Conservation (phyloP, 2,329 filamentous ascomycete genomes). For the Neofusicoccum cordaticola region DNA sequence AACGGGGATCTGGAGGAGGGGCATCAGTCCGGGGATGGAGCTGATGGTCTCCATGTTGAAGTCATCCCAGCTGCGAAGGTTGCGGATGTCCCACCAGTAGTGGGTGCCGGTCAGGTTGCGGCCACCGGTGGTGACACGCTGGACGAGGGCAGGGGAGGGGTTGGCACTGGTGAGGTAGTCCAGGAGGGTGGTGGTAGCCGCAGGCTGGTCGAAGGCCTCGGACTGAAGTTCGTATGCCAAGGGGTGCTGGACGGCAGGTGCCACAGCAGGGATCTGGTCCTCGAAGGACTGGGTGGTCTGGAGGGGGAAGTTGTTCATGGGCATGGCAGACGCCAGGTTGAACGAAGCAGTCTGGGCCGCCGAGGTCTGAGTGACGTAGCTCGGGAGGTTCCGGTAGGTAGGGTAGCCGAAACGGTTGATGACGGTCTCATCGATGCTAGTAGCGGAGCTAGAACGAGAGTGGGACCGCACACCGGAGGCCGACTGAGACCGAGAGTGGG, state of each 20-base stretch:
- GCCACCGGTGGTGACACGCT: constrained; percentile 69
- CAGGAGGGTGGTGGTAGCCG: constrained; percentile 65
- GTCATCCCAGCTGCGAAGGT: constrained; percentile 76
- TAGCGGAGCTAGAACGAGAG: constrained; percentile 62
- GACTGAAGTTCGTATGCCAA: constrained; percentile 39
- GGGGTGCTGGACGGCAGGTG: constrained; percentile 45
- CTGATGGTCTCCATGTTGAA: constrained; percentile 74
- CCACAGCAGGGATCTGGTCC: constrained; percentile 28
- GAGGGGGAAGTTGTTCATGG: constrained; percentile 30
- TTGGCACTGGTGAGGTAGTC: constrained; percentile 76
- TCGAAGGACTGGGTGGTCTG: constrained; percentile 18
- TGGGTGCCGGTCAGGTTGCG: constrained; percentile 67
- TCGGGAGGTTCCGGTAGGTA: constrained; percentile 75
- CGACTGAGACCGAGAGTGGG: constrained; percentile 40
- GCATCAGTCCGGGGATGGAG: constrained; percentile 67
- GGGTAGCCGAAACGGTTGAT: constrained; percentile 75
- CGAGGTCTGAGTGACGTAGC: constrained; percentile 48
- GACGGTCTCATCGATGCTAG: constrained; percentile 64
- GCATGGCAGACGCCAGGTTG: constrained; percentile 42
- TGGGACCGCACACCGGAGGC: constrained; percentile 39
- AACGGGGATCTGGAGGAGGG: constrained; percentile 64
- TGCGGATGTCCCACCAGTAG: constrained; percentile 96
- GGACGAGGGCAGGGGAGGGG: constrained; percentile 77
- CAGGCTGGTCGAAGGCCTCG: constrained; percentile 34
- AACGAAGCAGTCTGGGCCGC: constrained; percentile 22